These are phyloP conservation scores for Saprolegnia diclina DNA, from an alignment of 352 stramenopile species.

Conservation along the genomic window DNA sequence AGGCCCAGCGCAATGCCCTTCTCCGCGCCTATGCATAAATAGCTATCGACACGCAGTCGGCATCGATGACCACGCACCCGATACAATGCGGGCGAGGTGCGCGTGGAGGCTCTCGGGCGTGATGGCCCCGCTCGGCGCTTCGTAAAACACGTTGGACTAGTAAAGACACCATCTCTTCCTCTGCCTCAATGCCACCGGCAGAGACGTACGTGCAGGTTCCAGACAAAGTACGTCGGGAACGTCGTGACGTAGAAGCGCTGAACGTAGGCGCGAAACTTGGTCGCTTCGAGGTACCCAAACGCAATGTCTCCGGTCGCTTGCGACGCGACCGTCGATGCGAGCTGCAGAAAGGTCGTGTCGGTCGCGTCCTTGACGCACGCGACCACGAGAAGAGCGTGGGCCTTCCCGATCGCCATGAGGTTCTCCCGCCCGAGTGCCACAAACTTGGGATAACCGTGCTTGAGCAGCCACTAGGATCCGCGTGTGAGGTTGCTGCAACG, in stretches of 20 bases:
- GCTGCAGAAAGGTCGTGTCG: not conserved
- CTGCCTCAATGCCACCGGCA: no score
- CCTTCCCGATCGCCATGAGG: conserved; percentile 4
- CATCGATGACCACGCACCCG: no score
- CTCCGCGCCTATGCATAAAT: no score
- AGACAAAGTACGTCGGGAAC: conserved; percentile 14
- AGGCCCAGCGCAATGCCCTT: no score
- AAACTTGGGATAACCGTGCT: conserved; percentile 12
- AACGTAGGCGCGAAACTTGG: not conserved
- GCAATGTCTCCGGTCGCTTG: not conserved
- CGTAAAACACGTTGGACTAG: no score
- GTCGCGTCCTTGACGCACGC: not conserved
- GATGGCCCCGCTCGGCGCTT: no score
- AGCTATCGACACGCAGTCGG: no score
- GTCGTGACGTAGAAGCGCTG: conserved; percentile 12
- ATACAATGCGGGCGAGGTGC: no score
- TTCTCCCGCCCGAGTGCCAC: not conserved
- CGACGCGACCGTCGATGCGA: conserved; percentile 1
- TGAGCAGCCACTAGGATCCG: conserved; percentile 6
- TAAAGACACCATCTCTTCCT: no score
- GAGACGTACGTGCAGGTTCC: conserved; percentile 2
- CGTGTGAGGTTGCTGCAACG: not conserved
- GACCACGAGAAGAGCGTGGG: not conserved
- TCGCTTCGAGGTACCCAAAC: not conserved
- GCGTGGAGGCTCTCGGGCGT: no score